phyloP scores from a whole-genome alignment of 805 yeast species.

The Metschnikowia hibisci region DNA sequence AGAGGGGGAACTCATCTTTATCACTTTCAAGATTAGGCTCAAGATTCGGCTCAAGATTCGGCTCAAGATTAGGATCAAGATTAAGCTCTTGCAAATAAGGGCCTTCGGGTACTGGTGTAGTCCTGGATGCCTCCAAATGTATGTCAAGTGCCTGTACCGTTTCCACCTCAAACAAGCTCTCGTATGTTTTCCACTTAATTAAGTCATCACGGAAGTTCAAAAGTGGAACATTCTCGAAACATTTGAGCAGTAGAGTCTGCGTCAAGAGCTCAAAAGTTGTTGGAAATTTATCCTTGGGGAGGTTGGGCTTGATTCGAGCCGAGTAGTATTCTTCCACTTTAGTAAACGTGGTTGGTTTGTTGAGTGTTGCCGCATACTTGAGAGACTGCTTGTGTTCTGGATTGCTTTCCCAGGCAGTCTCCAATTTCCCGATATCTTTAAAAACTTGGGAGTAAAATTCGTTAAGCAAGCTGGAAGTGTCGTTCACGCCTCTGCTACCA shows the following conservation, averaged over 20 bases:
- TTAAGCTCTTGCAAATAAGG: not conserved
- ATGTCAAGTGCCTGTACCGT: not conserved
- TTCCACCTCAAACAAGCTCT: conserved; percentile 15
- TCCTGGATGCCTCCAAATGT: no score
- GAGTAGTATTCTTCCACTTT: conserved; percentile 9
- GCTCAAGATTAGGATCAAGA: no score
- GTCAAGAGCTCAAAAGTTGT: conserved; percentile 29
- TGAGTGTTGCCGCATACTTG: conserved; percentile 26
- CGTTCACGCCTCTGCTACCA: conserved; percentile 27
- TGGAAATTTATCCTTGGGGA: conserved; percentile 17
- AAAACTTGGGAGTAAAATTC: conserved; percentile 19
- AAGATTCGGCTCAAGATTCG: no score
- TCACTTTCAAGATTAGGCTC: not conserved
- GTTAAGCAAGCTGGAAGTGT: conserved; percentile 15
- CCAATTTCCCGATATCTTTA: conserved; percentile 13
- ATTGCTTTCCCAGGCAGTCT: conserved; percentile 14
- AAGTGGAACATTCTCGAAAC: conserved; percentile 16
- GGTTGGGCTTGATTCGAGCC: conserved; percentile 2
- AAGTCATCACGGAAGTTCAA: conserved; percentile 21
- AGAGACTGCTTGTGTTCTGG: conserved; percentile 22
- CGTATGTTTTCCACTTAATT: conserved; percentile 20
- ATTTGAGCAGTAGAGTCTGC: conserved; percentile 15
- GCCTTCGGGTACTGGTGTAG: no score
- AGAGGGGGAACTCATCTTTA: not conserved
- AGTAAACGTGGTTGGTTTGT: conserved; percentile 10